Percentiles rank a stretch among this genome's conserved stretches.
These are phyloP conservation scores for Tylopilus balloui DNA, from an alignment of 768 basidiomycete genomes.

Conservation along the genomic window DNA sequence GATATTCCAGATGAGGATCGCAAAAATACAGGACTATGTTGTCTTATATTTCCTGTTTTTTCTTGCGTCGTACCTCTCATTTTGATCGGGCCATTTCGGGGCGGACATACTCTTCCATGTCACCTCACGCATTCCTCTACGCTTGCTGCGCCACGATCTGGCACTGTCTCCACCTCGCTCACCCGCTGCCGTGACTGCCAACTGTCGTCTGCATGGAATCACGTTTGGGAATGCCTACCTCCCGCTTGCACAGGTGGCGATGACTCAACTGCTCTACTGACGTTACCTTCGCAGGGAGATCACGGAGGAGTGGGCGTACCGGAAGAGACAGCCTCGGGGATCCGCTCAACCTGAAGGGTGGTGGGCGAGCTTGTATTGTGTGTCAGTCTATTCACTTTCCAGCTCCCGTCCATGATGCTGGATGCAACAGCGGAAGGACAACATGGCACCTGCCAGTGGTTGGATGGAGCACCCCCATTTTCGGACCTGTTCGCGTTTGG, in stretches of 20 bases:
- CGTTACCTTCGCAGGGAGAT: conserved; percentile 47
- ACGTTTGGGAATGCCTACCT: conserved; percentile 51
- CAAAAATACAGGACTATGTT: conserved; percentile 37
- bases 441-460: not conserved
- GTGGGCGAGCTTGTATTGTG: conserved; percentile 39
- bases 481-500: conserved; percentile 37
- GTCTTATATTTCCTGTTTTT: no score
- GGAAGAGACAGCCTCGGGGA: not conserved
- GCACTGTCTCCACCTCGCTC: conserved; percentile 19
- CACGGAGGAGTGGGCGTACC: not conserved
- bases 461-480: conserved; percentile 36
- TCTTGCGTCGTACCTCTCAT: not conserved
- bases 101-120: conserved; percentile 53
- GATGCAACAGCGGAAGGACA: conserved; percentile 10
- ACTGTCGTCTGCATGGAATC: conserved; percentile 38
- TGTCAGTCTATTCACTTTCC: conserved; percentile 41
- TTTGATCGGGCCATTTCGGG: conserved; percentile 31
- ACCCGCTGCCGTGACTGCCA: conserved; percentile 32
- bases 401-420: conserved; percentile 46
- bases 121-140: conserved; percentile 34
- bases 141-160: conserved; percentile 36
- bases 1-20: conserved; percentile 32
- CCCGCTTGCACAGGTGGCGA: conserved; percentile 49
- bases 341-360: conserved; percentile 48
- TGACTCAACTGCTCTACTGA: conserved; percentile 48